Evolutionary conservation across 2,329 filamentous ascomycete species (phyloP), one percentile per base, ranked within the genome.

Genomic region (Monosporascus cannonballus): DNA sequence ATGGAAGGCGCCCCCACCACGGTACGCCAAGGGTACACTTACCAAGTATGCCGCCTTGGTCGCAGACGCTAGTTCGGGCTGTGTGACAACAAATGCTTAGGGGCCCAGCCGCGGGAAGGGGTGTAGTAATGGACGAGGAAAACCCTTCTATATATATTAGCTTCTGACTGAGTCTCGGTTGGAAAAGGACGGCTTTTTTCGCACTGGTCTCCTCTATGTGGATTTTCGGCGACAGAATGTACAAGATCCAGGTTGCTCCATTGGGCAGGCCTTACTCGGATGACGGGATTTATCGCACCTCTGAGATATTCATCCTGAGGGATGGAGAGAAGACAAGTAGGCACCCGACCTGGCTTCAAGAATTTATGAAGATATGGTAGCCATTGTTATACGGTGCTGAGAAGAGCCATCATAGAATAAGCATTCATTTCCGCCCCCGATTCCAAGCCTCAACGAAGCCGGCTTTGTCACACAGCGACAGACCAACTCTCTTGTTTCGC

Each of bases 401-500:
- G 30, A 34, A 34, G 4, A 14, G 30, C 3, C 22, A 51, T 3
- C 4, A 46, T 30, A 34, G 8, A 38, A 24, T 51, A 57, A 46
- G 20, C 17, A 50, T 49, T 66, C 56, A 72, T 51, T 61, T 64
- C 64, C 67, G 71, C 48, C 71, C 72, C 45, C 72, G 74, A 8
- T 66, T 70, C 71, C 78, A 93, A 30, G 85, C 84, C 51, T 85
- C 79, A 27, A 96, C 78, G 70, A 99, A 99, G 6, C 84, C 82
- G 24, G 78, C 74, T 76, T 99, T 99, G 56, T 97, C 90, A 62
- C 79, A 76, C 51, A 96, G 77, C 0, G 90, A 91, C 59, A 99
- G 69, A 0, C 89, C 91, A 1, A 99, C 90, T 52, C 93, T 80
- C 76, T 95, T 96, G 39, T 94, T 92, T 55, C 94, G 77, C 2